Conservation (phyloP, 164 flowering plant species). For the Magnolia officinalis region DNA sequence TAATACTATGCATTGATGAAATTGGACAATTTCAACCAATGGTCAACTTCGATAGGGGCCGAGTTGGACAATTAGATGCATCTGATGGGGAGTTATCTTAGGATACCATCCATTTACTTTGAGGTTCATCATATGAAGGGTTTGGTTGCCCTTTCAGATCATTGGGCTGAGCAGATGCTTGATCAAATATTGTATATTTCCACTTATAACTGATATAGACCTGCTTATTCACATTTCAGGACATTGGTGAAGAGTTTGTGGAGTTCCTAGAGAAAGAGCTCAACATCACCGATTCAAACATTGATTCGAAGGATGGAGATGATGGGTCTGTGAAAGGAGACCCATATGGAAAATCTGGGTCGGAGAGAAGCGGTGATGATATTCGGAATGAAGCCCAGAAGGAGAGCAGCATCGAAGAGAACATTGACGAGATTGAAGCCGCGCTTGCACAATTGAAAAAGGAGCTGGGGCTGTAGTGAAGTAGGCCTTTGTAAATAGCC, state of each 20-base stretch:
- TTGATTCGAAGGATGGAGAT: constrained; percentile 17
- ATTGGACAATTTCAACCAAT: not conserved
- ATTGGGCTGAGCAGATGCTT: not conserved
- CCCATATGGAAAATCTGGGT: constrained; percentile 20
- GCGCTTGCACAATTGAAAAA: constrained; percentile 73
- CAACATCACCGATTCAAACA: constrained; percentile 54
- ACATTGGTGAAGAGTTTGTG: constrained; percentile 93
- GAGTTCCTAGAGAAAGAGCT: constrained; percentile 94
- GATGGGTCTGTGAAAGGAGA: constrained; percentile 17
- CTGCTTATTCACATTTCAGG: constrained; percentile 33
- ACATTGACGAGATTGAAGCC: constrained; percentile 83
- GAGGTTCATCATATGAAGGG: too few species aligned
- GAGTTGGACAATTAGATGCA: not conserved
- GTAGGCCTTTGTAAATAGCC: not conserved
- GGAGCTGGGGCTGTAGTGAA: constrained; percentile 60
- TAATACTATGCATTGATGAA: not conserved
- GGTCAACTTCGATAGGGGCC: not conserved
- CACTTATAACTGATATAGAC: not conserved
- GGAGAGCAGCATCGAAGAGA: constrained; percentile 54
- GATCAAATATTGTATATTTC: not conserved
- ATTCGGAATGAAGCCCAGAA: constrained; percentile 16
- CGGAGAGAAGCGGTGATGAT: constrained; percentile 17
- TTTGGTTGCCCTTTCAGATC: not conserved
- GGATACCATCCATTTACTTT: too few species aligned
- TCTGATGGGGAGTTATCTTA: not conserved